Base-by-base conservation (phyloP, 805 yeast genomes). In the Wickerhamomyces hampshirensis region DNA sequence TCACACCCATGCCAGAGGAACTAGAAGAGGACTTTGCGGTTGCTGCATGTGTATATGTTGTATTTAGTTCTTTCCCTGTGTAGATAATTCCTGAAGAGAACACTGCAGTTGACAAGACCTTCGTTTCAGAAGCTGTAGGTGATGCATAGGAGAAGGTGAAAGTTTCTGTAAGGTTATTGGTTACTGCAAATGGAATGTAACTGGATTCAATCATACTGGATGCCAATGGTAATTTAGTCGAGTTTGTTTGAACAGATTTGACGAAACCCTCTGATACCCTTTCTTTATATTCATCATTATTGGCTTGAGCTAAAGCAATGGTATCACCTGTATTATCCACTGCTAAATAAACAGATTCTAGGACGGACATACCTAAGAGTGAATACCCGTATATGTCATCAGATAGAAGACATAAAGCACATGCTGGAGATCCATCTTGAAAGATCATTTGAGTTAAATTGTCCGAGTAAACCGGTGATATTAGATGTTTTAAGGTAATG, bases 301-400 rank as follows among this genome's bases (percentile, higher is more conserved):
- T 63, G 3, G 80, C 65, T 31, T 69, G 68, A 1, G 77, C 84
- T 33, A 83, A 33, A 1, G 82, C 93, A 18, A 82, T 51, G 16
- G 61, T 60, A 18, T 63, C 55, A 14, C 73, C 74, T 12, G 70
- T 86, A 43, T 75, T 66, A 55, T 83, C 87, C 26, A 80, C 78
- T 0, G 80, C 89, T 26, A 82, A 40, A 50, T 74, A 81, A 6
- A 70, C 58, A 31, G 67, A 62, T 34, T 63, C 63, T 31, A 83
- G 43, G 46, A 82, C 75, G 4, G 83, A 68, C 6, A 74, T 59
- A 3, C 91, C 93, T 28, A 84, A 54, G 2, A 73, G 49, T 8
- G 72, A 66, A 50, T 61, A 75, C 1, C 86, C 84, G 5, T 63
- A 43, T 9, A 47, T 40, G 3, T 62, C 51, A 32, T 68, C 66